phyloP scores from a whole-genome alignment of 2,329 filamentous ascomycete genomes.

The Scorias spongiosa region DNA sequence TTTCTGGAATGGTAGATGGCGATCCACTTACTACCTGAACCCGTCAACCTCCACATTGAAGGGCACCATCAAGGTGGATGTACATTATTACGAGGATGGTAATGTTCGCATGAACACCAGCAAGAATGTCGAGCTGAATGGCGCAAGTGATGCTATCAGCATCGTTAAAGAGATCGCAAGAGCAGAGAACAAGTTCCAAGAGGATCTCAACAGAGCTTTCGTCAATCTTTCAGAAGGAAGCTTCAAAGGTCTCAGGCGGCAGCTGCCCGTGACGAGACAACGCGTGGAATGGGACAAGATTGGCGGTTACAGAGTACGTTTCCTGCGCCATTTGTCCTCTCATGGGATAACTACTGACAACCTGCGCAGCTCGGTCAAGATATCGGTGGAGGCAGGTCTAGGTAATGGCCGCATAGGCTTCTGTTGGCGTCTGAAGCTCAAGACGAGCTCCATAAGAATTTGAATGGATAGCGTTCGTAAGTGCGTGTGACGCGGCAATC shows the following conservation, averaged over 20 bases:
- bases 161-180: constrained; percentile 64
- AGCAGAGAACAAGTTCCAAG: constrained; percentile 84
- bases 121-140: constrained; percentile 47
- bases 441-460: too few relatives aligned
- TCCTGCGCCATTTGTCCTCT: constrained; percentile 3
- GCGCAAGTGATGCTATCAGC: constrained; percentile 43
- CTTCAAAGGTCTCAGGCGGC: constrained; percentile 83
- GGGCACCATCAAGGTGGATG: constrained; percentile 79
- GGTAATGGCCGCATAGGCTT: constrained; percentile 13
- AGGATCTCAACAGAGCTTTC: constrained; percentile 87
- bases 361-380: constrained; percentile 30
- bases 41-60: constrained; percentile 53
- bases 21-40: constrained; percentile 68
- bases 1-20: constrained; percentile 98
- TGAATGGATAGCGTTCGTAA: too few relatives aligned
- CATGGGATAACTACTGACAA: constrained; percentile 4
- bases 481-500: too few relatives aligned
- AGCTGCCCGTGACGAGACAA: constrained; percentile 90
- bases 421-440: too few relatives aligned
- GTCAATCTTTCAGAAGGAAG: constrained; percentile 77
- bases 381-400: constrained; percentile 33
- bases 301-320: constrained; percentile 66
- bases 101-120: constrained; percentile 89
- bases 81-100: constrained; percentile 99
- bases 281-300: constrained; percentile 99